Evolutionary conservation across 2,329 filamentous ascomycete species (phyloP), one percentile per base, ranked within the genome.

Genomic region (Falciphora oryzae): DNA sequence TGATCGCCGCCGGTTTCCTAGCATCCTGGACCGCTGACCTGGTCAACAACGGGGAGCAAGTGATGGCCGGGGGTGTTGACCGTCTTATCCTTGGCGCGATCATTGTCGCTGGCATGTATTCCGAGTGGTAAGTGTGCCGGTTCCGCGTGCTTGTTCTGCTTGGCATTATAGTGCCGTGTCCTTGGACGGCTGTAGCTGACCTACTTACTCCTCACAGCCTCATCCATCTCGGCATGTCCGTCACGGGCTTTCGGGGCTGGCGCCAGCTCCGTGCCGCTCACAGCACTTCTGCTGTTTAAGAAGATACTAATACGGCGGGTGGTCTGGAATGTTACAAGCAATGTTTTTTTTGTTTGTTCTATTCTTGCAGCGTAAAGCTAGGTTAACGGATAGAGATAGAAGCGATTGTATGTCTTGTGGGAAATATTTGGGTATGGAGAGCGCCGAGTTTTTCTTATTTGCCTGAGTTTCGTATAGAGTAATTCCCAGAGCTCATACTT

Each of bases 1-100:
- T 27, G 5, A 63, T 63, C 31, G 53, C 62, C 16, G 62, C 53
- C 3, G 53, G 62, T n/a, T 63, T 63, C 32, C 32, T 63, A 53
- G 32, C 29, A 1, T 57, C 27, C 25, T 63, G 35, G 31, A 63
- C 62, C 22, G 62, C 50, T 16, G 35, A 11, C 3, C 44, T 56
- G 61, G 61, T 44, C n/a, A 31, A 18, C 28, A 28, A 16, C 57
- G n/a, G 8, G 13, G 31, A 27, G 10, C 11, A 38, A 7, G 27
- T 22, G 53, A n/a, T 10, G 4, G 18, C 10, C 11, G n/a, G 31
- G 11, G 31, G 31, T 11, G n/a, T 63, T 27, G 32, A 58, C 57
- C 31, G 53, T 3, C 50, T 63, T 13, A 53, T 16, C 2, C 5
- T 58, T 5, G 56, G 56, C 57, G 62, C 62, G 3, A 29, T n/a